Conservation (phyloP, 1,139 yeast genomes). For the Sugiyamaella castrensis region DNA sequence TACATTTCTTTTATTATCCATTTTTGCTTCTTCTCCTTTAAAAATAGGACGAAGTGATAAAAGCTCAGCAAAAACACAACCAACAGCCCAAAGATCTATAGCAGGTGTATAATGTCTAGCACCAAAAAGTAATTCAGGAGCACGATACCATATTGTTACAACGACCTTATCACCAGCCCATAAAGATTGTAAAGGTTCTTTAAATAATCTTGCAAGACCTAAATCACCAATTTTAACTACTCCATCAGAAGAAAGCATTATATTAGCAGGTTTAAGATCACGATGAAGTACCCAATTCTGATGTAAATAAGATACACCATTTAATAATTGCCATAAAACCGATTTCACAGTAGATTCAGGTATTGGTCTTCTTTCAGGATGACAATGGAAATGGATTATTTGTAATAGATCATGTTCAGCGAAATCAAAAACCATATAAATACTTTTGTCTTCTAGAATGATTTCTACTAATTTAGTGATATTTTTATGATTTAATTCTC, state of each 20-base stretch:
- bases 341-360: constrained; percentile 78
- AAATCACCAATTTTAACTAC: constrained; percentile 93
- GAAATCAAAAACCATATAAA: constrained; percentile 91
- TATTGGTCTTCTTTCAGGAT: constrained; percentile 76
- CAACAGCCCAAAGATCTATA: constrained; percentile 95
- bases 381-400: constrained; percentile 90
- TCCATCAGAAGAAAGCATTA: constrained; percentile 89
- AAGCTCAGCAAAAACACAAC: constrained; percentile 91
- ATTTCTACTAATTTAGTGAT: constrained; percentile 78
- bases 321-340: constrained; percentile 84
- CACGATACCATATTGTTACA: constrained; percentile 97
- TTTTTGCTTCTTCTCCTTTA: constrained; percentile 96
- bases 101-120: constrained; percentile 95
- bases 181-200: constrained; percentile 82
- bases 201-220: constrained; percentile 89
- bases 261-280: constrained; percentile 95
- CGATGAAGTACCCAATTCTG: constrained; percentile 96
- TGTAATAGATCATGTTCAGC: constrained; percentile 95
- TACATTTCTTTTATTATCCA: constrained; percentile 86
- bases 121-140: constrained; percentile 88
- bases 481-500: constrained; percentile 79
- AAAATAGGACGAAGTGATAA: constrained; percentile 86
- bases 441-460: constrained; percentile 83
- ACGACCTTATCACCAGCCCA: constrained; percentile 96
- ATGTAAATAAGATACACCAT: constrained; percentile 88